Evolutionary conservation across 2,329 filamentous ascomycete species (phyloP).

Genomic region (Hymenoscyphus linearis): DNA sequence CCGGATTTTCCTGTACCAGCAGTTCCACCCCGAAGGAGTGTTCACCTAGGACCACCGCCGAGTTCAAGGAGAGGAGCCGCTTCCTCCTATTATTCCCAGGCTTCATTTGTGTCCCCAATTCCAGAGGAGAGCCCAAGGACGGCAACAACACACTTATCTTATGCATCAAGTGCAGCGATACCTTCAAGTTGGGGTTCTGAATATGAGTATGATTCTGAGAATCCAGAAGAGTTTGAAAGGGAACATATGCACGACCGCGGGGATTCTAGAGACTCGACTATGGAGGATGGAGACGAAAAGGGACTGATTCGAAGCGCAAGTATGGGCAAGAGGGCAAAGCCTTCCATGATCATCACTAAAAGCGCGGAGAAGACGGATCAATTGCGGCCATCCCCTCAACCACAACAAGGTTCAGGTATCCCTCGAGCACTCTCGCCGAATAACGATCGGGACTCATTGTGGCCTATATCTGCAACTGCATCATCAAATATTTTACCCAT

Average conservation of each 20-base stretch:
- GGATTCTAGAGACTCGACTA: conserved; percentile 27
- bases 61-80: conserved; percentile 54
- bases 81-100: conserved; percentile 60
- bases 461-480: conserved; percentile 8
- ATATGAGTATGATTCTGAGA: conserved; percentile 24
- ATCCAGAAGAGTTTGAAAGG: conserved; percentile 18
- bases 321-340: conserved; percentile 55
- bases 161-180: conserved; percentile 67
- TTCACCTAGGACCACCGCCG: conserved; percentile 54
- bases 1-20: conserved; percentile 42
- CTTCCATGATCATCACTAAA: conserved; percentile 47
- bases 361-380: conserved; percentile 22
- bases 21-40: conserved; percentile 38
- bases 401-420: conserved; percentile 32
- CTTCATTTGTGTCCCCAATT: conserved; percentile 68
- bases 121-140: conserved; percentile 60
- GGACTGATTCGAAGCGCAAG: conserved; percentile 57
- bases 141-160: conserved; percentile 55
- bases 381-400: conserved; percentile 21
- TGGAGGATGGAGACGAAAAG: conserved; percentile 41
- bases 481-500: background rate
- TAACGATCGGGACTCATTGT: conserved; percentile 12
- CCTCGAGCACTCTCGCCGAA: conserved; percentile 3
- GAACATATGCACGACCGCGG: conserved; percentile 26
- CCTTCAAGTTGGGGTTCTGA: conserved; percentile 59